Evolutionary conservation across 2,329 filamentous ascomycete species (phyloP), one percentile per base, ranked within the genome.

Genomic region (Furcasterigmium furcatum): DNA sequence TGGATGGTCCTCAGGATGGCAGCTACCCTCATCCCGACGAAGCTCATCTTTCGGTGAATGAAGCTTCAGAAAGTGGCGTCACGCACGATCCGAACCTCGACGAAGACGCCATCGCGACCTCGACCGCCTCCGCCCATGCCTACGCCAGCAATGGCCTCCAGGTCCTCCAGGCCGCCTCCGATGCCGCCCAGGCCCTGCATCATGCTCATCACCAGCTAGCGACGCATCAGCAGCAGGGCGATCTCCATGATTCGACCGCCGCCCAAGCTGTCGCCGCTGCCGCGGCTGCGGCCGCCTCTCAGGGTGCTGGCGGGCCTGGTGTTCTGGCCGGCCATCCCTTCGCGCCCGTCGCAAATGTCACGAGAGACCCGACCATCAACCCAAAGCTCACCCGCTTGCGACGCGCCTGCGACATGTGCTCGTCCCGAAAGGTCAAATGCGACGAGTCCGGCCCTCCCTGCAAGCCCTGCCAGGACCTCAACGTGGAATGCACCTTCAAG

Each of bases 371-470:
- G 8, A 67, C 64, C 12, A 59, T 71, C 44, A 73, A 72, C 45
- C 69, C 68, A 14, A 80, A 79, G 62, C 64, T 76, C 38, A 81
- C 77, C 22, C 74, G 79, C 7, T 67, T 82, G 25, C 70, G 79
- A 48, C 73, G 79, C 41, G 79, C 79, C 13, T 82, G 79, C 54
- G 79, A 82, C 52, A 77, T 82, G 70, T 82, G 79, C 58, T 81
- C 78, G 47, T 74, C 77, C 61, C 75, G 79, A 46, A 82, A 82
- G 50, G 79, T 82, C 38, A 82, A 82, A 63, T 82, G 78, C 59
- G 77, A 81, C 57, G 77, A 79, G 50, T 65, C 68, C 32, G 68
- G 72, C 19, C 71, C 77, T n/a, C 78, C 78, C 2, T 82, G 79
- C 55, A 72, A 71, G 21, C 76, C 78, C 4, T 82, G 79, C 52